A percentile compares a stretch with the other conserved stretches of the same genome.
Conservation (phyloP, 2,329 filamentous ascomycete genomes). For the Paraphoma sp. region DNA sequence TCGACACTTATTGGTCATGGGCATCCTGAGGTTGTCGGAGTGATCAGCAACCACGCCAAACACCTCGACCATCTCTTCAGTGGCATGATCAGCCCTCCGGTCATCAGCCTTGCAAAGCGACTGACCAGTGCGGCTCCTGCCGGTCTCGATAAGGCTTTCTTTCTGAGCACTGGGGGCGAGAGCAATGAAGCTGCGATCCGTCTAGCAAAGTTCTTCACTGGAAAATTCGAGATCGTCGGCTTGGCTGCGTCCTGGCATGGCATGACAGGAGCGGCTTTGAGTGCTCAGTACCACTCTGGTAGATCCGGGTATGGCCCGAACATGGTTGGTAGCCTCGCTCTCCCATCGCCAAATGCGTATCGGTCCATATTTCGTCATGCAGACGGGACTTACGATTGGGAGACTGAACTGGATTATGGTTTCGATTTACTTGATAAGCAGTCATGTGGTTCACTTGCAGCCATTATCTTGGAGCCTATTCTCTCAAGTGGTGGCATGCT, state of each 20-base stretch:
- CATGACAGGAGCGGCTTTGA: constrained; percentile 61
- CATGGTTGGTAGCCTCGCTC: constrained; percentile 63
- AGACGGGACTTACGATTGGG: constrained; percentile 70
- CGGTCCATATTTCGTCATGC: constrained; percentile 65
- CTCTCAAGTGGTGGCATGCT: constrained; percentile 66
- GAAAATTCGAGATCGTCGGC: constrained; percentile 70
- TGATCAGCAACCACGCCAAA: constrained; percentile 33
- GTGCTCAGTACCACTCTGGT: constrained; percentile 62
- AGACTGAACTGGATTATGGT: constrained; percentile 68
- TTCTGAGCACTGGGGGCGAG: constrained; percentile 44
- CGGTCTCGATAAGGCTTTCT: constrained; percentile 43
- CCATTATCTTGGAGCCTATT: constrained; percentile 68
- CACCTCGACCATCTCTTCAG: constrained; percentile 45
- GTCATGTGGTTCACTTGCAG: constrained; percentile 67
- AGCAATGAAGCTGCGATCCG: constrained; percentile 67
- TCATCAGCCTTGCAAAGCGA: constrained; percentile 39
- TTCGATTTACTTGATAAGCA: constrained; percentile 67
- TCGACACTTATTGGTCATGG: constrained; percentile 37
- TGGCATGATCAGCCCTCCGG: constrained; percentile 45
- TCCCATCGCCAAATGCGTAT: constrained; percentile 68
- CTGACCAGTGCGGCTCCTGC: constrained; percentile 31
- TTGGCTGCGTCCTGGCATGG: constrained; percentile 68
- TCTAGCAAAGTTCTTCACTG: constrained; percentile 68
- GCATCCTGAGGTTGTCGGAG: constrained; percentile 41
- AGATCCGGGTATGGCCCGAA: constrained; percentile 55